A percentile compares a stretch with the other conserved stretches of the same genome.
These are phyloP conservation scores for Penicillium paradoxum DNA, from an alignment of 495 filamentous ascomycete species.

Conservation along the genomic window DNA sequence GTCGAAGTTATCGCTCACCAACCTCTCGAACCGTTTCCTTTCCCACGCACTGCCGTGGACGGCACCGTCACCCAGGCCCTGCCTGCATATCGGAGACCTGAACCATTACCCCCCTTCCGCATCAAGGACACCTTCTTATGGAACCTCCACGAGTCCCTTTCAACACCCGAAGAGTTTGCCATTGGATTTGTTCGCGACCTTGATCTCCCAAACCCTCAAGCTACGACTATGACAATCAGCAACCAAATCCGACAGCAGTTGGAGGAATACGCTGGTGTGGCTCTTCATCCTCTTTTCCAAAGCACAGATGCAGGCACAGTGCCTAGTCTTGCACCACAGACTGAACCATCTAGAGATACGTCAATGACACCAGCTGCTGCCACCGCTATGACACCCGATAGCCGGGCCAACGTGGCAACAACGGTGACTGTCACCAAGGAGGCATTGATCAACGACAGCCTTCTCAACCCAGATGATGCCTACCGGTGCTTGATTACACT, in stretches of 20 bases:
- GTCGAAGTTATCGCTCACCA: conserved; percentile 80
- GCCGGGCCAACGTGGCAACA: conserved; percentile 23
- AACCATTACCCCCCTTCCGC: conserved; percentile 73
- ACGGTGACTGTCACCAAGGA: conserved; percentile 38
- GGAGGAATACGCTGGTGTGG: conserved; percentile 93
- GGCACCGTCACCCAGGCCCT: conserved; percentile 58
- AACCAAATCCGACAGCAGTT: conserved; percentile 91
- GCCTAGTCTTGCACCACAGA: conserved; percentile 28
- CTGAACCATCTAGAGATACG: conserved; percentile 41
- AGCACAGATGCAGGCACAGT: conserved; percentile 42
- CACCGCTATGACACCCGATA: conserved; percentile 47
- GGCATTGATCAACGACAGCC: conserved; percentile 45
- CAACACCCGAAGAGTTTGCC: conserved; percentile 94
- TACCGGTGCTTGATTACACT: conserved; percentile 87
- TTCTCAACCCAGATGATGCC: conserved; percentile 80
- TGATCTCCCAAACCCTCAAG: conserved; percentile 72
- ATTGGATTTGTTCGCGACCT: conserved; percentile 86
- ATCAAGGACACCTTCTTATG: conserved; percentile 93
- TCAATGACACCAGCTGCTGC: conserved; percentile 49
- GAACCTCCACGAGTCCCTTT: conserved; percentile 93
- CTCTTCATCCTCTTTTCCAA: conserved; percentile 86
- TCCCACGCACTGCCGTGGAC: conserved; percentile 57
- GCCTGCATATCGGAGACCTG: conserved; percentile 70
- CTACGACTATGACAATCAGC: conserved; percentile 72
- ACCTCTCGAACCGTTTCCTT: conserved; percentile 65